Evolutionary conservation across 164 flowering plant species (phyloP), one percentile per base, ranked within the genome.

Genomic region (Umbellularia californica): DNA sequence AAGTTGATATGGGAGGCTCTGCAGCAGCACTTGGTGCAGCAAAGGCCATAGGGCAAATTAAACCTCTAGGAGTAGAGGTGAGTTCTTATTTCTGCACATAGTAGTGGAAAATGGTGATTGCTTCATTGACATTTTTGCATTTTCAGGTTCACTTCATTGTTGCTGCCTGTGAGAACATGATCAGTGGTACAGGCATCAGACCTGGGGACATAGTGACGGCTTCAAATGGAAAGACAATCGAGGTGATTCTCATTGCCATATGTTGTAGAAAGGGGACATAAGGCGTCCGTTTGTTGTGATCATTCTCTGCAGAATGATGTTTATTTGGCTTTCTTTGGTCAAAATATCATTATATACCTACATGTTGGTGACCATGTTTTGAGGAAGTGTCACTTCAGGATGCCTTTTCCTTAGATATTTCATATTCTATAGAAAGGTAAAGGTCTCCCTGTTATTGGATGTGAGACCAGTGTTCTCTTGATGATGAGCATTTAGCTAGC

Each of bases 141-240:
- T 72, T 74, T 12, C 70, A 93, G 92, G 90, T 90, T 64, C 94
- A 90, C 77, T 90, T 94, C 83, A 84, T 94, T 73, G 91, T 90
- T 78, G 97, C 98, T 19, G 95, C 97, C 81, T 94, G 98, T 86
- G 98, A 93, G 87, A 94, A 92, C 79, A 92, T 94, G 98, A 94
- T 94, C 20, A 94, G 98, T 82, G 98, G 98, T 68, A 88, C 94
- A 9, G 98, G 98, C 69, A 94, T 94, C 97, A 87, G 97, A 81
- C 97, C 98, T 64, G 98, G 97, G 70, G 98, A 94, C 70, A 83
- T 94, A 72, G 70, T 92, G 69, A 93, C 97, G 1, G 98, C 98
- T 77, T 89, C 98, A 74, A 93, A 93, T 86, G 98, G 98, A 70
- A 93, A 93, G 83, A 93, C 98, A 55, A 90, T 93, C 78, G 98